These are phyloP conservation scores for Aspergillus sp. DNA, from an alignment of 2,329 filamentous ascomycete genomes.

Conservation along the genomic window DNA sequence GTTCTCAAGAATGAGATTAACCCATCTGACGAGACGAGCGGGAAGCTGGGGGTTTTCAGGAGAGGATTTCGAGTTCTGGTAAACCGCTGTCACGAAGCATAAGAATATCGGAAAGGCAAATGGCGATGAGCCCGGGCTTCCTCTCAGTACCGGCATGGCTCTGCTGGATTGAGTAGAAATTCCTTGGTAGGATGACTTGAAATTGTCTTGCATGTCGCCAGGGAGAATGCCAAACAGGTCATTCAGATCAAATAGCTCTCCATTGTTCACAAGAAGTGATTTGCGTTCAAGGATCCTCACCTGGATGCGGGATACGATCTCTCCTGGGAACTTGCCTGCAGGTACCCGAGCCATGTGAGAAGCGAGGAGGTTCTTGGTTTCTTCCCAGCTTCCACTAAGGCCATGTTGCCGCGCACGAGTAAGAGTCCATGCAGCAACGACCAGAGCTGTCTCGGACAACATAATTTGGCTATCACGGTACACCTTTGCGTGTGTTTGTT, in stretches of 20 bases:
- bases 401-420: slow-evolving; percentile 25
- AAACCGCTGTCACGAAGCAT: slow-evolving; percentile 26
- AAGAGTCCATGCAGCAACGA: slow-evolving; percentile 37
- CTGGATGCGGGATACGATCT: slow-evolving; percentile 23
- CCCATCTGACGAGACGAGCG: slow-evolving; percentile 31
- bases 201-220: slow-evolving; percentile 18
- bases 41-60: slow-evolving; percentile 18
- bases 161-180: slow-evolving; percentile 16
- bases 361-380: slow-evolving; percentile 23
- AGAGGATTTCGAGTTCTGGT: slow-evolving; percentile 8
- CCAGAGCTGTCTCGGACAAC: slow-evolving; percentile 34
- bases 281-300: slow-evolving; percentile 27
- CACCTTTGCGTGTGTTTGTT: slow-evolving; percentile 36
- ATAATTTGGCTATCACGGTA: slow-evolving; percentile 39
- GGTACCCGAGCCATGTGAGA: slow-evolving; percentile 27
- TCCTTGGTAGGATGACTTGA: slow-evolving; percentile 17
- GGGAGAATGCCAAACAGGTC: slow-evolving; percentile 28
- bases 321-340: slow-evolving; percentile 20
- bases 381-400: slow-evolving; percentile 18
- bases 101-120: slow-evolving; percentile 28
- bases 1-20: slow-evolving; percentile 28
- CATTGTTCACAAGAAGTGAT: slow-evolving; percentile 28
- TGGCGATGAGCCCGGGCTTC: slow-evolving; percentile 15
- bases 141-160: slow-evolving; percentile 12
- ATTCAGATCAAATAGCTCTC: slow-evolving; percentile 30